These are phyloP conservation scores for Schizochytrium sp. DNA, from an alignment of 108 stramenopile species.

Conservation along the genomic window DNA sequence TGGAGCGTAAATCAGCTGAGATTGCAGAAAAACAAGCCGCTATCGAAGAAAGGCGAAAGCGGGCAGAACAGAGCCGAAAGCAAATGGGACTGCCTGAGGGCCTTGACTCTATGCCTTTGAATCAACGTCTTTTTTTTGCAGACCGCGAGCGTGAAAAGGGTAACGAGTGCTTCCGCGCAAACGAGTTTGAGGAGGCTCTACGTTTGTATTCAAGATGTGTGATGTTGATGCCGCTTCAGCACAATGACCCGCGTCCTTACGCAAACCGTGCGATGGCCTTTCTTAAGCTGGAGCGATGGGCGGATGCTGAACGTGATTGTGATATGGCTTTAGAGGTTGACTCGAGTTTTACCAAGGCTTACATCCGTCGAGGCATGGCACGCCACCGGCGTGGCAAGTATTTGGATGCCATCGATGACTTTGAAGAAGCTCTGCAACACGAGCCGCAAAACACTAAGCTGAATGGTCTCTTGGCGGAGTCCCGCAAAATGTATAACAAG, in stretches of 20 bases:
- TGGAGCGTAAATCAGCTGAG: not conserved
- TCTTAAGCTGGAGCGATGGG: conserved; percentile 62
- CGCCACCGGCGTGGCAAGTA: conserved; percentile 68
- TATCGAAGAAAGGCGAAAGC: not conserved
- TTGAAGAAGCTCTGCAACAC: conserved; percentile 42
- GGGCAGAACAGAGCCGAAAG: not conserved
- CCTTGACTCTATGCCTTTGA: conserved; percentile 61
- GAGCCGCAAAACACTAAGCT: conserved; percentile 39
- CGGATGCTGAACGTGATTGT: conserved; percentile 74
- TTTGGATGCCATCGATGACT: conserved; percentile 41
- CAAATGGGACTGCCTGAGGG: conserved; percentile 9
- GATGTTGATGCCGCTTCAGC: conserved; percentile 52
- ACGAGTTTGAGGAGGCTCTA: conserved; percentile 72
- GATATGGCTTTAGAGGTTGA: conserved; percentile 69
- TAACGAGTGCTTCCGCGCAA: conserved; percentile 75
- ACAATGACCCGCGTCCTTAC: conserved; percentile 64
- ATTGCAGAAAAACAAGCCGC: conserved; percentile 7
- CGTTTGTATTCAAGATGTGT: conserved; percentile 72
- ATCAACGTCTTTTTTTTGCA: conserved; percentile 70
- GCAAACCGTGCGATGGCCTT: conserved; percentile 74
- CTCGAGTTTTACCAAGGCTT: conserved; percentile 70
- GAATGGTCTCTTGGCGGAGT: conserved; percentile 11
- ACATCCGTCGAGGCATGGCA: conserved; percentile 72
- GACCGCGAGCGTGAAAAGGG: conserved; percentile 77
- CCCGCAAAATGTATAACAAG: conserved; percentile 33